Base-by-base conservation (phyloP, 2,329 filamentous ascomycete genomes). In the Aspergillus alliaceus region DNA sequence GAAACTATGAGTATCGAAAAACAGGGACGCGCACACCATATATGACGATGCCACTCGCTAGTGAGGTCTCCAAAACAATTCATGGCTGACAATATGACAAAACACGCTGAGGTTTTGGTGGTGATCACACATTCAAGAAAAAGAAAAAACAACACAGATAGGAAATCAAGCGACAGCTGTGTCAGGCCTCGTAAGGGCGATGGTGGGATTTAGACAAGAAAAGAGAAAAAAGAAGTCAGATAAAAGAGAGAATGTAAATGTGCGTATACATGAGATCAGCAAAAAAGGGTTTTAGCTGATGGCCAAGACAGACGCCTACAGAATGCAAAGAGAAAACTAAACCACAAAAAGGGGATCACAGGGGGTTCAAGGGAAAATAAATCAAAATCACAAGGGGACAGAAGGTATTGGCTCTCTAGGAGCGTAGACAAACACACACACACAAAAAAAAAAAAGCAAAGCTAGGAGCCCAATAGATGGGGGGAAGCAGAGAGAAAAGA, bases 271-370 rank as follows among this genome's bases (percentile, higher is more conserved):
- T 63, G 61, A 66, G 65, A 67, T 64, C 67, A 70, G 64, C 66
- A 64, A 51, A 61, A 40, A 40, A 9, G n/a, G 39, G n/a, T 64
- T 65, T 60, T 65, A 60, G 67, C 68, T 69, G 67, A 68, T 66
- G 56, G 66, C 65, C 64, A 69, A 66, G 64, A 66, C 62, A 66
- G 69, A 74, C 72, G 73, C 72, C 73, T 70, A 69, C 69, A 57
- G 66, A 65, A 75, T 75, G 72, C 72, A 73, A 66, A n/a, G n/a
- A n/a, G n/a, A n/a, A n/a, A n/a, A n/a, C n/a, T n/a, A n/a, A n/a
- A n/a, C n/a, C n/a, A n/a, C n/a, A n/a, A 51, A 59, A 56, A 63
- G 37, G 27, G 27, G 54, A 63, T 42, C 57, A 60, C 46, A 62
- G 57, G 57, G 58, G 59, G 63, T 24, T 44, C 18, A 14, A n/a